These are phyloP conservation scores for Solanum neorickii DNA, from an alignment of 257 asterid genomes.

Conservation along the genomic window DNA sequence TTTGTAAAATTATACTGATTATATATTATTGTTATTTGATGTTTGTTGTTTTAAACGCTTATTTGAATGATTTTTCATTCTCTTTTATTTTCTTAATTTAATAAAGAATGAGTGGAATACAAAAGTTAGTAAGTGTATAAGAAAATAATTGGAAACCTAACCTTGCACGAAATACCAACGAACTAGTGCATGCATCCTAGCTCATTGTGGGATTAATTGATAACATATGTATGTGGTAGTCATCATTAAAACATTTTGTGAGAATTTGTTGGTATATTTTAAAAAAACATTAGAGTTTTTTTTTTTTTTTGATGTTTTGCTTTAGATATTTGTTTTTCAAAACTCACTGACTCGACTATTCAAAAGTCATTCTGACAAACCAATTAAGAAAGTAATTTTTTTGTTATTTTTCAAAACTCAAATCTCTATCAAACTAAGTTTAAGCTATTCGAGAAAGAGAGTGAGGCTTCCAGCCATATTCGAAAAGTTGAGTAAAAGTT, in stretches of 20 bases:
- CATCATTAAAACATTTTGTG: neutral
- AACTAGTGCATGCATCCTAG: neutral
- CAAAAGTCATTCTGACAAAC: neutral
- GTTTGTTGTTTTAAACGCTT: neutral
- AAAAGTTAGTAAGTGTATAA: neutral
- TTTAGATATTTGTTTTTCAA: neutral
- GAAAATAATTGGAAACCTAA: neutral
- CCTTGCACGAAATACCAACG: neutral
- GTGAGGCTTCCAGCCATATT: neutral
- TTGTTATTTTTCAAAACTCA: neutral
- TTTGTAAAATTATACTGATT: neutral
- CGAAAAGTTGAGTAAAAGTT: neutral
- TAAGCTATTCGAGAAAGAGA: neutral
- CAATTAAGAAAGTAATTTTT: no score
- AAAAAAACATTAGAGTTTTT: no score
- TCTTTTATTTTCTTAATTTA: neutral
- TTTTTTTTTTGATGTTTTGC: neutral
- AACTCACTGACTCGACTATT: neutral
- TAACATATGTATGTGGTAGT: neutral
- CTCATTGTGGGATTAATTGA: neutral
- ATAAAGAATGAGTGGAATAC: neutral
- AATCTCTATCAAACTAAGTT: neutral
- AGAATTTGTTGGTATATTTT: neutral
- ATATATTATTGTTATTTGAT: neutral
- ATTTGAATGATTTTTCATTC: neutral